Percentiles rank a stretch among this genome's conserved stretches.
Conservation (phyloP, 1,139 yeast species). For the Saccharomyces hybrid region DNA sequence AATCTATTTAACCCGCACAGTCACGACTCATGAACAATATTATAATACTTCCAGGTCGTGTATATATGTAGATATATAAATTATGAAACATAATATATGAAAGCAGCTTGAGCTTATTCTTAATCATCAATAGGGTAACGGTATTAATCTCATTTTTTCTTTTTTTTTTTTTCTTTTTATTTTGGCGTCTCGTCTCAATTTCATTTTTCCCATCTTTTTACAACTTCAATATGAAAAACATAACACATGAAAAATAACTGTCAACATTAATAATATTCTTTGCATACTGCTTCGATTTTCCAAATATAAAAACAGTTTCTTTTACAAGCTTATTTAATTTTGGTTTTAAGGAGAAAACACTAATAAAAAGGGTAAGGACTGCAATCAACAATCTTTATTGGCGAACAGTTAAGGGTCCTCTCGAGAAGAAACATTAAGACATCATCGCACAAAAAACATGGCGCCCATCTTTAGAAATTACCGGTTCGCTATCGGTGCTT, state of each 20-base stretch:
- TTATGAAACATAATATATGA: background rate
- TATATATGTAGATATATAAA: background rate
- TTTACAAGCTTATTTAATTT: background rate
- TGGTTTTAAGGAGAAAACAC: background rate
- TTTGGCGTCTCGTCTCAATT: background rate
- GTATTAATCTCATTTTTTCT: background rate
- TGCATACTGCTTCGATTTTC: background rate
- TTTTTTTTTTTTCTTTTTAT: background rate
- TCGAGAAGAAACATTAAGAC: background rate
- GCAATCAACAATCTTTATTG: background rate
- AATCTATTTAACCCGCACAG: conserved; percentile 23
- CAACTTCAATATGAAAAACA: background rate
- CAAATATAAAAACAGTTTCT: background rate
- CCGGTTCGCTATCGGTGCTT: conserved; percentile 29
- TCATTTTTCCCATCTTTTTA: background rate
- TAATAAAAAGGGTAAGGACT: background rate
- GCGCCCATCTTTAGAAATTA: conserved; percentile 25
- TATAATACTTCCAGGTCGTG: background rate
- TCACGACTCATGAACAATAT: conserved; percentile 14
- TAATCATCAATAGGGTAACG: background rate
- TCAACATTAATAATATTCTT: background rate
- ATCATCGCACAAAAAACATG: conserved; percentile 6
- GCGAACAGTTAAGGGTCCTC: background rate
- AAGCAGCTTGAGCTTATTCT: background rate
- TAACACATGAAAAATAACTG: background rate